These are phyloP conservation scores for Wallacemonas sp. DNA, from an alignment of 208 protist species.

Conservation along the genomic window DNA sequence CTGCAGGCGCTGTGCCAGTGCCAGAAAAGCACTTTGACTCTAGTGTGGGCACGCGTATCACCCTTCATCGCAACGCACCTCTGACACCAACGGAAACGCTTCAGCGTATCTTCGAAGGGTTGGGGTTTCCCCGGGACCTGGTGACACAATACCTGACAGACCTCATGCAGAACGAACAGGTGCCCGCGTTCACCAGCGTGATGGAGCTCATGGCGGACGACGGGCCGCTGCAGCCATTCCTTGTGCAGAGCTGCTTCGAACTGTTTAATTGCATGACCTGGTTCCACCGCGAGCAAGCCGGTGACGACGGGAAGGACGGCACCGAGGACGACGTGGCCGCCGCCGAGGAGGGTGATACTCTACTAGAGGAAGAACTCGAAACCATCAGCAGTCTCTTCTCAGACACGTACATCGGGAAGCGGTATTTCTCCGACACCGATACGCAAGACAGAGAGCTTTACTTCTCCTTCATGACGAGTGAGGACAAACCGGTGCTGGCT, in stretches of 20 bases:
- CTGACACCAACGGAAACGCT: constrained; percentile 73
- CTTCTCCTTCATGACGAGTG: constrained; percentile 60
- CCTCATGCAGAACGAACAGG: constrained; percentile 32
- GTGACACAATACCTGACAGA: constrained; percentile 80
- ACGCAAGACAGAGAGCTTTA: constrained; percentile 59
- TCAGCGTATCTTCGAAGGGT: constrained; percentile 76
- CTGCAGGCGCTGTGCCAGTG: constrained; percentile 74
- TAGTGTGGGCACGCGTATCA: constrained; percentile 51
- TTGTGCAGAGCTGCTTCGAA: constrained; percentile 81
- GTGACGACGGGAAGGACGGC: not conserved
- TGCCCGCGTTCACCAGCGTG: constrained; percentile 64
- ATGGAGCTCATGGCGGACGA: constrained; percentile 62
- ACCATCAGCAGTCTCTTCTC: constrained; percentile 63
- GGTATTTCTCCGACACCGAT: constrained; percentile 61
- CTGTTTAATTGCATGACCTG: constrained; percentile 86
- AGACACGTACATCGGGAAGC: constrained; percentile 59
- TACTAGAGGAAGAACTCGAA: constrained; percentile 58
- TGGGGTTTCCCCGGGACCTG: constrained; percentile 85
- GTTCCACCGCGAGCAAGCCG: constrained; percentile 53
- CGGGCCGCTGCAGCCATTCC: constrained; percentile 67
- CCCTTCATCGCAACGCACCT: constrained; percentile 77
- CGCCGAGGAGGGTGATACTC: constrained; percentile 48
- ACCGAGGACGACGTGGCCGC: constrained; percentile 17
- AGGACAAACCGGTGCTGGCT: constrained; percentile 51
- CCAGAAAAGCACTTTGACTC: constrained; percentile 86